phyloP scores from a whole-genome alignment of 2,329 filamentous ascomycete genomes.

The Dactylellina cionopaga region DNA sequence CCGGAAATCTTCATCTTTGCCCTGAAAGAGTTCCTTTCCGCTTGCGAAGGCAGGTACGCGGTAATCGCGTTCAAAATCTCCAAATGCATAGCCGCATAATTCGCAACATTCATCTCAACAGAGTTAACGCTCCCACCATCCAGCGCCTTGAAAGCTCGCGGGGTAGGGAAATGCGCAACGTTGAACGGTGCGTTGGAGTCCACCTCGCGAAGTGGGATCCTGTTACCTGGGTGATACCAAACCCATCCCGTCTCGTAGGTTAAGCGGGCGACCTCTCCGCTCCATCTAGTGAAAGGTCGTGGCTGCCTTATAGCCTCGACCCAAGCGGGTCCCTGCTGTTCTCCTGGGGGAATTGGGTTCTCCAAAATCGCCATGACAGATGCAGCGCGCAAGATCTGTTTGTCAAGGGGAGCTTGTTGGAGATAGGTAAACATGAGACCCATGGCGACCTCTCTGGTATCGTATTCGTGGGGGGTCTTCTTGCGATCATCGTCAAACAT shows the following conservation, averaged over 20 bases:
- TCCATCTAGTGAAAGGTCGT: constrained; percentile 38
- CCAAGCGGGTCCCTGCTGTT: constrained; percentile 25
- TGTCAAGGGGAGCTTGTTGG: constrained; percentile 65
- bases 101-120: constrained; percentile 98
- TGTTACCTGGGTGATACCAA: constrained; percentile 50
- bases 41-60: constrained; percentile 76
- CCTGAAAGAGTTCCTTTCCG: constrained; percentile 81
- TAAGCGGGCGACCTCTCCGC: constrained; percentile 29
- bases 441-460: constrained; percentile 87
- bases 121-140: constrained; percentile 68
- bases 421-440: constrained; percentile 79
- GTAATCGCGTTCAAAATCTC: constrained; percentile 92
- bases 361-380: constrained; percentile 32
- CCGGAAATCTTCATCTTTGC: constrained; percentile 81
- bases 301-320: constrained; percentile 37
- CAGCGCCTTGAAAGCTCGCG: constrained; percentile 28
- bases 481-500: constrained; percentile 92
- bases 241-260: constrained; percentile 49
- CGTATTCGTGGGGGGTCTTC: constrained; percentile 96
- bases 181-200: constrained; percentile 35
- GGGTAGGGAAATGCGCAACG: constrained; percentile 43
- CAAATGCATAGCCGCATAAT: constrained; percentile 90
- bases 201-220: constrained; percentile 37
- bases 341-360: constrained; percentile 15
- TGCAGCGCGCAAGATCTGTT: constrained; percentile 25